These are phyloP conservation scores for Globisporangium paroecandrum DNA, from an alignment of 352 stramenopile genomes.

Conservation along the genomic window DNA sequence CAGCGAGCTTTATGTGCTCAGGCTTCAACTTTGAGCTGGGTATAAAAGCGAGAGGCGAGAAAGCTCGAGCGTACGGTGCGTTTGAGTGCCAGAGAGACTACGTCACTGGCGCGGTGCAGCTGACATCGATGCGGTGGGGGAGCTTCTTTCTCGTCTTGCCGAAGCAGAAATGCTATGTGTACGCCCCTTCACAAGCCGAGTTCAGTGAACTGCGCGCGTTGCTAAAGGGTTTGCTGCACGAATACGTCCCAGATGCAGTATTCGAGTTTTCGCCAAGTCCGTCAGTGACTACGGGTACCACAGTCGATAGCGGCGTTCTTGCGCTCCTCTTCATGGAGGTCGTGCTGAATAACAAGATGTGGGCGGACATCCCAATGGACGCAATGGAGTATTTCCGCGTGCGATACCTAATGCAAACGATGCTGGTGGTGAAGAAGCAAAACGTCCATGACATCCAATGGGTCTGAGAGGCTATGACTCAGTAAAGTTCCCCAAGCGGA, in stretches of 20 bases:
- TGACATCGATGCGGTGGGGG: conserved; percentile 2
- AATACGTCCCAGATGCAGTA: neutral
- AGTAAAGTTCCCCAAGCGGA: too few species aligned
- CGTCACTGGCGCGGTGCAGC: neutral
- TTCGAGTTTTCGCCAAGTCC: conserved; percentile 6
- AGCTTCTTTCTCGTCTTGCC: neutral
- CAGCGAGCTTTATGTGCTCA: conserved; percentile 7
- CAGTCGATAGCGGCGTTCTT: neutral
- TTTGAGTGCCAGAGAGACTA: neutral
- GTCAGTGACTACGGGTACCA: neutral
- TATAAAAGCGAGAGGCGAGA: neutral
- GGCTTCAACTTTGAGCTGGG: neutral
- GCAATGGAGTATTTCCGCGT: neutral
- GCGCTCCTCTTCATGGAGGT: conserved; percentile 12
- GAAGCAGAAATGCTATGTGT: conserved; percentile 3
- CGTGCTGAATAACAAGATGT: conserved; percentile 2
- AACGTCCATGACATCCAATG: conserved; percentile 15
- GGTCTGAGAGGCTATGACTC: neutral
- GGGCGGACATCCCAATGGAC: neutral
- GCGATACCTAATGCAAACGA: conserved; percentile 2
- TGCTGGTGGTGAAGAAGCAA: conserved; percentile 9
- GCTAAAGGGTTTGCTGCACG: neutral
- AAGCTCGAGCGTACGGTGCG: conserved; percentile 5
- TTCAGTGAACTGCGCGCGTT: conserved; percentile 1
- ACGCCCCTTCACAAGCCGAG: neutral